Evolutionary conservation across 2,329 filamentous ascomycete genomes (phyloP), one percentile per base, ranked within the genome.

Genomic region (Cadophora sp.): DNA sequence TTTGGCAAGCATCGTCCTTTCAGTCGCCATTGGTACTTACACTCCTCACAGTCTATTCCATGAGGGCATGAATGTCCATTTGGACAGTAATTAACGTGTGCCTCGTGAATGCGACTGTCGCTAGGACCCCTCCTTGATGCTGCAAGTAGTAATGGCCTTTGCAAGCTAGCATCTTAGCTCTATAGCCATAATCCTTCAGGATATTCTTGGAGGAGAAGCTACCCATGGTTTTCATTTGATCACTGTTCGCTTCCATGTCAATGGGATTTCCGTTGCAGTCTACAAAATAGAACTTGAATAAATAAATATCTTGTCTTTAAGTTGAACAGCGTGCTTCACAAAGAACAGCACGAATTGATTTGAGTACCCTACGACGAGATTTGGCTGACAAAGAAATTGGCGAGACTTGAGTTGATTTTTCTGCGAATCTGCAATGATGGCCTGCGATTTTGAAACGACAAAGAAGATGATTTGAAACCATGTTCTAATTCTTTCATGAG

Each of bases 91-190:
- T 43, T 22, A 22, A 59, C 34, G 19, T 59, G 56, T 14, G 34
- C 56, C n/a, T 59, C 34, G 12, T 59, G 56, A 59, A n/a, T 43
- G 1, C 34, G 34, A 22, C 34, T 59, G 56, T 59, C 34, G 24
- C 16, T 16, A 3, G 22, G 34, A 5, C 56, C 56, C 1, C 34
- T 43, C 56, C 56, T 43, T 59, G 56, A 11, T 59, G 37, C 3
- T 43, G 34, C 12, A 59, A 24, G 34, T 26, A 59, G 14, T 24
- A 43, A n/a, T 59, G 34, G 19, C 56, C 56, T 11, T 59, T 43
- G n/a, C 56, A 59, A 3, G 9, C 22, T 12, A 59, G n/a, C 34
- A 43, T 43, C 34, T 19, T 14, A 27, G 22, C 4, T 43, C 34
- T 43, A 22, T 59, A 59, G 19, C 27, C 34, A 37, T 59, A 24